Evolutionary conservation across 768 basidiomycete species (phyloP), one percentile per base, ranked within the genome.

Genomic region (Russula ochroleuca): DNA sequence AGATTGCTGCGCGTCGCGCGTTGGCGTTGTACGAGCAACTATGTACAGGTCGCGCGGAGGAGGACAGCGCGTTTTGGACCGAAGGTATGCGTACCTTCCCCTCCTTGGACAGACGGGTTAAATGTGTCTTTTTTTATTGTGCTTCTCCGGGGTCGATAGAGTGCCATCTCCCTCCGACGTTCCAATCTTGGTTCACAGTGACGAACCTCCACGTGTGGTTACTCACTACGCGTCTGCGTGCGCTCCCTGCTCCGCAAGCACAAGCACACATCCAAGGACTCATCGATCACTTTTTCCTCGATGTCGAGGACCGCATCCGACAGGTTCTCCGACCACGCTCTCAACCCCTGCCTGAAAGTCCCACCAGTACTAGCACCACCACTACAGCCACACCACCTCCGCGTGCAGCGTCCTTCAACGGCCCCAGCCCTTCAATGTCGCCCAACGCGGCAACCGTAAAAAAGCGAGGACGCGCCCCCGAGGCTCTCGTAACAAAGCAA

Each of bases 181-280:
- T 96, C 75, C 95, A 98, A 71, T 92, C 96, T 17, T 98, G 94
- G 91, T 98, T 98, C 76, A 92, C 91, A 5, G 77, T 97, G 56
- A 92, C 92, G 33, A 94, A 95, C 67, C 80, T 98, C 33, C 94
- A 98, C 75, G 79, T 98, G 53, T 95, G 94, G 89, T 79, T 98
- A 68, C 84, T 95, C 55, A 88, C 88, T 19, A 89, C 91, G 58
- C 89, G 95, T 25, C 81, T 97, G 11, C 92, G 96, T 23, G 85
- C 90, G 0, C 83, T 98, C 13, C 93, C 87, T 2, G 71, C 77
- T 15, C 80, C 83, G 1, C 80, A 88, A 58, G 90, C 89, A 25
- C 76, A 77, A 68, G 72, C 81, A 64, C 90, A 89, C 76, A 80
- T 88, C 67, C 90, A 95, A 75, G 90, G 80, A 8, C 79, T 98